Base-by-base conservation (phyloP, 1,284 basidiomycete species). In the Marasmius oreades region DNA sequence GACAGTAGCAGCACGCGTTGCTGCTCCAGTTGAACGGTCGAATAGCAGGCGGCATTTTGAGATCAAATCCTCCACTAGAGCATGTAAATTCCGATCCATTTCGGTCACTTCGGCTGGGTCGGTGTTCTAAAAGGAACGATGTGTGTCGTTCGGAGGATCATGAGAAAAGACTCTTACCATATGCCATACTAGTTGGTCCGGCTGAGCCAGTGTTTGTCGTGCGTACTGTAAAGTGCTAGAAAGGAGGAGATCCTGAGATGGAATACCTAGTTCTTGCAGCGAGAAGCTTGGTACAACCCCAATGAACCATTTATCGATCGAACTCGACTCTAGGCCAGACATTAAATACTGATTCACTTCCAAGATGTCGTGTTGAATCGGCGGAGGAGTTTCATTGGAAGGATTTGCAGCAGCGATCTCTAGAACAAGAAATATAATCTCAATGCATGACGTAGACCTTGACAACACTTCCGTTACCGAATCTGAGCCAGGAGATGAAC, bases 271-370 rank as follows among this genome's bases (percentile, higher is more conserved):
- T 64, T 86, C 82, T 59, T 72, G 71, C 46, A 79, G 73, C 52
- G 76, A 74, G 68, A 88, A 85, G 60, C 69, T 72, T 46, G 89
- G 85, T 52, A 75, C 69, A 46, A 79, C 79, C 24, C 87, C 88
- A 64, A 76, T 77, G 69, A 92, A 92, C 87, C 88, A 92, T 61
- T 77, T 78, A 73, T 92, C 89, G 70, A 92, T 81, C 51, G 78
- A 72, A 69, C 87, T 90, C 47, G 75, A 73, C 55, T 79, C 74
- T 50, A 92, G 78, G 51, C 90, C 88, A 46, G 82, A 81, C 63
- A 82, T 83, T 63, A 92, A 75, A 68, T 92, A 92, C 61, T 84
- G 82, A 67, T 88, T 88, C 51, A 89, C 90, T 75, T 91, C 87
- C 55, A 92, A 75, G 59, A 87, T 79, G 68, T 92, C 90, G 66